Evolutionary conservation across 768 basidiomycete genomes (phyloP).

Genomic region (Clitopilus passeckerianus): DNA sequence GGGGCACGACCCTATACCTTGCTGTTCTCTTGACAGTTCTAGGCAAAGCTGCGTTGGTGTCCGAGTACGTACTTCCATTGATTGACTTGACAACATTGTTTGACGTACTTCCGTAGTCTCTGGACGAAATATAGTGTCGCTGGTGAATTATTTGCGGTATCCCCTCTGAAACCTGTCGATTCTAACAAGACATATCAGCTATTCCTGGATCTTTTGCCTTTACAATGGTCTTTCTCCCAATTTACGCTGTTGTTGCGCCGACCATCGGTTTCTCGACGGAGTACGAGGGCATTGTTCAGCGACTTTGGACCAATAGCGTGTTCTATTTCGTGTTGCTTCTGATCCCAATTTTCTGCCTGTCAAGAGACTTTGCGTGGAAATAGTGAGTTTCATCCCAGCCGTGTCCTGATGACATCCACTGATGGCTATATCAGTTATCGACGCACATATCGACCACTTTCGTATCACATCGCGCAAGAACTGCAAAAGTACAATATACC

Average conservation of each 20-base stretch:
- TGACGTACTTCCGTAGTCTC: constrained; percentile 45
- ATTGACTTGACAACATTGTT: not conserved
- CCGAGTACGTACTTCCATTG: constrained; percentile 65
- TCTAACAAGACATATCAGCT: constrained; percentile 39
- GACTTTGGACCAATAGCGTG: constrained; percentile 81
- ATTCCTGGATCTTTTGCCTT: constrained; percentile 97
- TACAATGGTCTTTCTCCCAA: constrained; percentile 91
- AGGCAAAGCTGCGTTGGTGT: constrained; percentile 94
- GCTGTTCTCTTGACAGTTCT: constrained; percentile 91
- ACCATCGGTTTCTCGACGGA: constrained; percentile 85
- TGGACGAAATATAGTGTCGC: constrained; percentile 99
- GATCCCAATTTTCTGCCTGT: constrained; percentile 79
- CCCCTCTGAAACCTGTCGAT: not conserved
- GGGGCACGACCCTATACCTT: constrained; percentile 96
- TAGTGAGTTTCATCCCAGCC: constrained; percentile 55
- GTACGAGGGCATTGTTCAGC: constrained; percentile 84
- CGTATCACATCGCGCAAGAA: constrained; percentile 99
- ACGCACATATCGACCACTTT: constrained; percentile 81
- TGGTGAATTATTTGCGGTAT: constrained; percentile 34
- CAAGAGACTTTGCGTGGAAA: constrained; percentile 94
- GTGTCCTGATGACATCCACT: constrained; percentile 8
- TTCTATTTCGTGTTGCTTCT: constrained; percentile 89
- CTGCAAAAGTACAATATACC: constrained; percentile 99
- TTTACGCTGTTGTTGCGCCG: constrained; percentile 87
- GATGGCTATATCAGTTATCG: constrained; percentile 57